Conservation (phyloP, 1,284 basidiomycete genomes). For the Farysia itapuensis region DNA sequence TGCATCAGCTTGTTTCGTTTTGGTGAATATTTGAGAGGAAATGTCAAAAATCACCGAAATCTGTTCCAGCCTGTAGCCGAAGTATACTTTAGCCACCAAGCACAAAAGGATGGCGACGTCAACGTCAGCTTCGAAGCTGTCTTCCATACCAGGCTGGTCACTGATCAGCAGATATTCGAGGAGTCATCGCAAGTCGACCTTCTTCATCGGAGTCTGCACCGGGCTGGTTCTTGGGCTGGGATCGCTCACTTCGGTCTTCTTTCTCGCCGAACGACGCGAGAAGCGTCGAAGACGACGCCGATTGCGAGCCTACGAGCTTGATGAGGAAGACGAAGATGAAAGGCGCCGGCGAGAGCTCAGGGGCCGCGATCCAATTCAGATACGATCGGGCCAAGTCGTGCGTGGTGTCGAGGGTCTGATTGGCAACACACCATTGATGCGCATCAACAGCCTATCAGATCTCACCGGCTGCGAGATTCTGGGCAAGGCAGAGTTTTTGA, state of each 20-base stretch:
- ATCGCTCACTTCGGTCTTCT: conserved; percentile 46
- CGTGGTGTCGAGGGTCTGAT: conserved; percentile 47
- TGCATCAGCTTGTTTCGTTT: no score
- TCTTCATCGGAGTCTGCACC: conserved; percentile 45
- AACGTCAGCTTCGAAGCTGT: no score
- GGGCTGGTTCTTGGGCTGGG: conserved; percentile 49
- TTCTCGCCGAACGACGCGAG: conserved; percentile 36
- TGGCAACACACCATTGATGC: conserved; percentile 85
- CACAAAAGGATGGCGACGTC: no score
- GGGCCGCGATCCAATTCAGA: conserved; percentile 25
- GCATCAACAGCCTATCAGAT: conserved; percentile 87
- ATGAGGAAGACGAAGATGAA: conserved; percentile 32
- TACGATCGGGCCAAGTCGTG: conserved; percentile 42
- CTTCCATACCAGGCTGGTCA: conserved; percentile 29
- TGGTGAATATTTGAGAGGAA: no score
- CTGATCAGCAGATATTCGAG: conserved; percentile 20
- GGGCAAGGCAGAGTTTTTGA: conserved; percentile 95
- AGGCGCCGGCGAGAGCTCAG: conserved; percentile 17
- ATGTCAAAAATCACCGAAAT: no score
- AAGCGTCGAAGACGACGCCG: conserved; percentile 17
- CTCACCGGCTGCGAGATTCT: conserved; percentile 89
- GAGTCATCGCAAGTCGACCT: conserved; percentile 36
- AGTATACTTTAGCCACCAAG: no score
- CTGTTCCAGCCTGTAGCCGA: no score
- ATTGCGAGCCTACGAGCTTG: conserved; percentile 17